phyloP scores from a whole-genome alignment of 768 basidiomycete species.

The Lyophyllum atratum region DNA sequence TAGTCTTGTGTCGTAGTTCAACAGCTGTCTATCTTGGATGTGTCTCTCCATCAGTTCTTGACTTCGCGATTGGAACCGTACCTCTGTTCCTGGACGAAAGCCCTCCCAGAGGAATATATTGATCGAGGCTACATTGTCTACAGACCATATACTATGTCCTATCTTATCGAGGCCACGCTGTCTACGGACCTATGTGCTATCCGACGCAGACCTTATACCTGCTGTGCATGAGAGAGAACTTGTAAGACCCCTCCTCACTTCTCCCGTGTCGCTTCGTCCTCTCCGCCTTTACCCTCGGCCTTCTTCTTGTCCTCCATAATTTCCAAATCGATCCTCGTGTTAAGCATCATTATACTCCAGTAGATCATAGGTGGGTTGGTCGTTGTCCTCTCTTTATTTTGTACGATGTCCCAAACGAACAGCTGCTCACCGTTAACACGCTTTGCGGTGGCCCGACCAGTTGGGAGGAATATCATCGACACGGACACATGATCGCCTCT shows the following conservation, averaged over 20 bases:
- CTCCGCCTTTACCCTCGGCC: not conserved
- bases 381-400: not conserved
- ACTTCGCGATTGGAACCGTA: too few relatives aligned
- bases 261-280: not conserved
- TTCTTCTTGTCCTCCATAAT: not conserved
- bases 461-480: conserved; percentile 1
- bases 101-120: too few relatives aligned
- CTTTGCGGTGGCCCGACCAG: not conserved
- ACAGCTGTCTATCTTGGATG: too few relatives aligned
- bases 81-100: too few relatives aligned
- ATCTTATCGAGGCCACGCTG: too few relatives aligned
- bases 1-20: too few relatives aligned
- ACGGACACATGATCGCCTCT: not conserved
- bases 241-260: not conserved
- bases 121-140: too few relatives aligned
- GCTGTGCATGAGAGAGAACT: too few relatives aligned
- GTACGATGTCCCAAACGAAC: not conserved
- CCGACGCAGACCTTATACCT: too few relatives aligned
- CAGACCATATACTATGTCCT: too few relatives aligned
- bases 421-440: not conserved
- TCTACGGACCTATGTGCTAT: too few relatives aligned
- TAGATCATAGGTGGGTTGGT: not conserved
- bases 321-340: not conserved
- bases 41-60: too few relatives aligned
- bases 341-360: not conserved